Conservation (phyloP, 176 grass and related monocot species). For the Zizania latifolia region DNA sequence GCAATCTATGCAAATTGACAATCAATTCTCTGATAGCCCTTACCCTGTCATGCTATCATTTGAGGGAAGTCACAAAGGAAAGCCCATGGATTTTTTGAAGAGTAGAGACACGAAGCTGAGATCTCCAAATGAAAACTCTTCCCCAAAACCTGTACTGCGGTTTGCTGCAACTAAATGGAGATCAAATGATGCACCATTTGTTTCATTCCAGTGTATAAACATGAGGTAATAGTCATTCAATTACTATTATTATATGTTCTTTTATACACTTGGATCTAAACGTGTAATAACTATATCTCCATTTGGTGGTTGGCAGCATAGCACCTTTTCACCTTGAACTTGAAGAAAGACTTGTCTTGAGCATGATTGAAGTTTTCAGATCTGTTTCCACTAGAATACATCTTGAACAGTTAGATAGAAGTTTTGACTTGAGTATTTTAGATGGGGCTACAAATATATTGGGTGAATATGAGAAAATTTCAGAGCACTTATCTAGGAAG, state of each 20-base stretch:
- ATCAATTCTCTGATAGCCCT: constrained; percentile 79
- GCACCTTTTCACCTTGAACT: constrained; percentile 85
- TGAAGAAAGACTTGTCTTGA: constrained; percentile 85
- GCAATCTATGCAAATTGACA: constrained; percentile 91
- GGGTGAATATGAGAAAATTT: constrained; percentile 34
- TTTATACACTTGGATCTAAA: constrained; percentile 16
- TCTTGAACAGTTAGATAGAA: constrained; percentile 50
- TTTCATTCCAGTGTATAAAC: constrained; percentile 78
- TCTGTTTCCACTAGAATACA: constrained; percentile 70
- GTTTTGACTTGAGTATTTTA: constrained; percentile 54
- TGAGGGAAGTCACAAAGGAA: constrained; percentile 62
- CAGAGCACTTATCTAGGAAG: constrained; percentile 44
- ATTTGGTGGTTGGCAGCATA: constrained; percentile 51
- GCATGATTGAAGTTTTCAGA: constrained; percentile 79
- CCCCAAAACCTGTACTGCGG: constrained; percentile 45
- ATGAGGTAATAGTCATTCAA: constrained; percentile 51
- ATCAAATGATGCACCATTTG: constrained; percentile 61
- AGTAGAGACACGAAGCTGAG: constrained; percentile 63
- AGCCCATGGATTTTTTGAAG: constrained; percentile 55
- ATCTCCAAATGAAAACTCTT: constrained; percentile 41
- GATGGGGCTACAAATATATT: constrained; percentile 39
- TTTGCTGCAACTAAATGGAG: constrained; percentile 83
- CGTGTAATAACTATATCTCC: constrained; percentile 24
- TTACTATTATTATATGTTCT: not conserved
- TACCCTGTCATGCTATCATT: constrained; percentile 89